Base-by-base conservation (phyloP, 176 grass and related monocot genomes). In the Carex littledalei region DNA sequence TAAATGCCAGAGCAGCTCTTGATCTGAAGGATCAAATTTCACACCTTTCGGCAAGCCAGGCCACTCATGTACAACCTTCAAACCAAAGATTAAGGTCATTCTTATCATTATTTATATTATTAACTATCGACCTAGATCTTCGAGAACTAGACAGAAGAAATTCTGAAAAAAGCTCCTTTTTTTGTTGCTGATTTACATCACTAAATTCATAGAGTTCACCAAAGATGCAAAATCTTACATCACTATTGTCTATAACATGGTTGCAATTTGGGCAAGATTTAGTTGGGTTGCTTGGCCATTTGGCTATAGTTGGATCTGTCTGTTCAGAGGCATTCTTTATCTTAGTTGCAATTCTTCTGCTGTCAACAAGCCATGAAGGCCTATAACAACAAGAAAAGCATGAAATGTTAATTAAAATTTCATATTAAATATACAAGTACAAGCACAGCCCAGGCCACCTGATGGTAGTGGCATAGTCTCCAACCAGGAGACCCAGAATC, bases 31-130 rank as follows among this genome's bases (percentile, higher is more conserved):
- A 85, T 95, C 96, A 84, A 98, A 98, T 74, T 98, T 98, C 78
- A 98, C 96, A 78, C 96, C 93, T 85, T 90, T 90, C 26, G 96
- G 96, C 86, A 98, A 94, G 86, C 96, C 96, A 39, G 93, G 96
- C 96, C 93, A 98, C 3, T 94, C 85, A 69, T 98, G 87, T 84
- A 94, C 90, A 86, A 98, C 93, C 96, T 98, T 88, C 8, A 70
- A 62, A 41, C 5, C 5, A 4, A 78, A 63, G 60, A 15, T 45
- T 47, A 82, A 81, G 6, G 35, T 1, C n/a, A 16, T 65, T 24
- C 0, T 22, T 43, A 26, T 82, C 34, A 82, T 60, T 37, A 58
- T 78, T 16, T 15, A 31, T 56, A 78, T 18, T 18, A 11, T 61
- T 37, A 80, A 31, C n/a, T 37, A 39, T 31, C 20, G 5, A 37